phyloP scores from a whole-genome alignment of 352 stramenopile genomes.

The Phytophthora cajani region DNA sequence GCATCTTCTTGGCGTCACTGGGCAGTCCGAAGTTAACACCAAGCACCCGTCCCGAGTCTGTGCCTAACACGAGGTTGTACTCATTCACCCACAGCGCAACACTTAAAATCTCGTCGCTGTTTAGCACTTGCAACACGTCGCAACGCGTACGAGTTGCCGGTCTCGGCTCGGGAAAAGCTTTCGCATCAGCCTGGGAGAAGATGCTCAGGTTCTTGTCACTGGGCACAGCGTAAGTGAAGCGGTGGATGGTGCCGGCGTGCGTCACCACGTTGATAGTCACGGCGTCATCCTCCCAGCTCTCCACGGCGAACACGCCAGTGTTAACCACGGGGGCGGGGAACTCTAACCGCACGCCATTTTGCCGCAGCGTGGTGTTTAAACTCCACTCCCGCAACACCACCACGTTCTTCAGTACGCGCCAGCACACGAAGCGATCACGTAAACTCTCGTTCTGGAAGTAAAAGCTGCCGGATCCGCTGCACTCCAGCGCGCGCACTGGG shows the following conservation, averaged over 20 bases:
- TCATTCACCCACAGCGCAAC: slow-evolving; percentile 79
- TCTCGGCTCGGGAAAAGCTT: slow-evolving; percentile 50
- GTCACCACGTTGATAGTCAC: slow-evolving; percentile 75
- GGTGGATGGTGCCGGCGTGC: slow-evolving; percentile 71
- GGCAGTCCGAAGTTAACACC: slow-evolving; percentile 79
- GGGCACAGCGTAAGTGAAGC: slow-evolving; percentile 63
- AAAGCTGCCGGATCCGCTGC: slow-evolving; percentile 68
- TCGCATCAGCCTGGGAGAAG: slow-evolving; percentile 55
- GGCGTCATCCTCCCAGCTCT: slow-evolving; percentile 64
- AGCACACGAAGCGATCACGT: slow-evolving; percentile 76
- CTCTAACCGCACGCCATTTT: slow-evolving; percentile 66
- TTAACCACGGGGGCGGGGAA: slow-evolving; percentile 64
- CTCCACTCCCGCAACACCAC: slow-evolving; percentile 77
- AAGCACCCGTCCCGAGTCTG: slow-evolving; percentile 62
- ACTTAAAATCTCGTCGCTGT: slow-evolving; percentile 66
- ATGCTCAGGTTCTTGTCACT: slow-evolving; percentile 47
- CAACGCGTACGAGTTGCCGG: slow-evolving; percentile 42
- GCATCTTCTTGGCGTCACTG: slow-evolving; percentile 42
- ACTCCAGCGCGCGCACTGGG: slow-evolving; percentile 69
- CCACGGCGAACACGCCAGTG: slow-evolving; percentile 63
- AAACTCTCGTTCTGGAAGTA: slow-evolving; percentile 79
- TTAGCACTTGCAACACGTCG: slow-evolving; percentile 56
- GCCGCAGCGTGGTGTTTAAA: slow-evolving; percentile 62
- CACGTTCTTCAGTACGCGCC: slow-evolving; percentile 78
- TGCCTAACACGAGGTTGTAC: slow-evolving; percentile 76